Base-by-base conservation (phyloP, 208 protist species). In the Wallacemonas sp. region DNA sequence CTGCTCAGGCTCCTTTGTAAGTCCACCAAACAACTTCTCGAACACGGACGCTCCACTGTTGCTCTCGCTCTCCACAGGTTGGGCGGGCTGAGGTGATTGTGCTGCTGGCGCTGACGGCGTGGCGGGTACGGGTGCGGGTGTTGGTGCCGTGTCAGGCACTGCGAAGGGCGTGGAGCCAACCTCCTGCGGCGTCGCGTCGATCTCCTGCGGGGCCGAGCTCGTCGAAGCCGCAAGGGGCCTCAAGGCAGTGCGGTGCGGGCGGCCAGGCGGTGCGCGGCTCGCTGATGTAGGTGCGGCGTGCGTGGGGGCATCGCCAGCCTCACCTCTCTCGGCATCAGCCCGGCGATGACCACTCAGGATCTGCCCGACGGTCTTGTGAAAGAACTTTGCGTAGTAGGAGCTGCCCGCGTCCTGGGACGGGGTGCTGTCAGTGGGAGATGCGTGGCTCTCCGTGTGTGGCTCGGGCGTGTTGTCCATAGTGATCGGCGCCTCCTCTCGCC, bases 301-400 rank as follows among this genome's bases (percentile, higher is more conserved):
- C 27, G 44, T 9, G 14, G 62, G 36, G 19, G 55, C 22, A 31
- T 51, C 27, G 24, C 65, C 30, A 21, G 70, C 66, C 28, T 62
- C 62, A 2, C 46, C 36, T 2, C 26, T 11, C 2, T 24, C 12
- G 22, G 38, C 55, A 2, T 62, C 72, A 53, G 63, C 49, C 19
- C 8, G 12, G 24, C 71, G 67, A 30, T 75, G 61, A 12, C 80
- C 72, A 14, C 27, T 58, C 15, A 86, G 68, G 38, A 86, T 70
- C 19, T 79, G 80, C 4, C 80, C 76, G n/a, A 86, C 66, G 11
- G 79, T 84, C 22, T 64, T 72, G 56, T 73, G 71, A 67, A 89
- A 89, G 65, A 89, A 82, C 58, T 89, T 89, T 2, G 76, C 70
- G 73, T 86, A 89, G 68, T 85, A 86, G 38, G 82, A 86, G 39